These are phyloP conservation scores for Nakaseomyces kungkrabaensis DNA, from an alignment of 1,139 yeast species.

Conservation along the genomic window DNA sequence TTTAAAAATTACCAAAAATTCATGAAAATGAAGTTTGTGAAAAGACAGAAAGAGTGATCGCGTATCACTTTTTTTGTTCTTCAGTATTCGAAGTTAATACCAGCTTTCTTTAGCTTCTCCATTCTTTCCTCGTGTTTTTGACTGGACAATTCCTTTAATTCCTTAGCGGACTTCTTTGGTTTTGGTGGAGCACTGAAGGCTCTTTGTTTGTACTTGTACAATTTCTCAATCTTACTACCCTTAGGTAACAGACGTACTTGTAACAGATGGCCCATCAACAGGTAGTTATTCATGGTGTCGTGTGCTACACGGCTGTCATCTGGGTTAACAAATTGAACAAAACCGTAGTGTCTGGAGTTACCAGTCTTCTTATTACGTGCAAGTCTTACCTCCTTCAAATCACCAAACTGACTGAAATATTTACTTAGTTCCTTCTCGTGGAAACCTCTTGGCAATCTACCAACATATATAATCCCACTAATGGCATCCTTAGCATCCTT, in stretches of 20 bases:
- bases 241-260: constrained; percentile 46
- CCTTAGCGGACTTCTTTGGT: constrained; percentile 34
- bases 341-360: constrained; percentile 85
- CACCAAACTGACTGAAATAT: constrained; percentile 87
- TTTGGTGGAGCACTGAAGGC: constrained; percentile 36
- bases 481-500: constrained; percentile 7
- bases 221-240: constrained; percentile 46
- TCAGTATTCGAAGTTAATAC: constrained; percentile 29
- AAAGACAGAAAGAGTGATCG: background rate
- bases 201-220: constrained; percentile 48
- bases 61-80: no score
- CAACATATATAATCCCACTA: constrained; percentile 57
- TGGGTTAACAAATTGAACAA: constrained; percentile 64
- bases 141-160: constrained; percentile 25
- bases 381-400: constrained; percentile 61
- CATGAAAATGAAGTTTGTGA: no score
- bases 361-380: constrained; percentile 91
- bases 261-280: constrained; percentile 76
- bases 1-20: no score
- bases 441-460: constrained; percentile 89
- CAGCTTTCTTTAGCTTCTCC: constrained; percentile 26
- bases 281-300: constrained; percentile 92
- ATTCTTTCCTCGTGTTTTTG: constrained; percentile 29
- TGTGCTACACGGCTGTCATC: constrained; percentile 83
- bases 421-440: constrained; percentile 64